Conservation (phyloP, 2,329 filamentous ascomycete species). For the Colletotrichum sp. region DNA sequence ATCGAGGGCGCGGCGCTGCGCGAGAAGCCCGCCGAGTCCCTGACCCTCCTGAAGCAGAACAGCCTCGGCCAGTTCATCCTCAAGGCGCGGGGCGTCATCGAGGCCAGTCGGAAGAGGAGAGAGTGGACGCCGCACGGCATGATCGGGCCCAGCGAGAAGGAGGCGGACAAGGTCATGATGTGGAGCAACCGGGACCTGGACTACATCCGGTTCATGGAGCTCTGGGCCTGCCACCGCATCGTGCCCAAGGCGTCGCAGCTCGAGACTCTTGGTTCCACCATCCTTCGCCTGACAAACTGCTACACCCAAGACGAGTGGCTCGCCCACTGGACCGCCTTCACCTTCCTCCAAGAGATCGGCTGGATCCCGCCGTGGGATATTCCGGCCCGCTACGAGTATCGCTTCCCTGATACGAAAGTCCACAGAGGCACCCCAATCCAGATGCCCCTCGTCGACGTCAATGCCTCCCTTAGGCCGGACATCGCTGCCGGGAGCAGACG, state of each 20-base stretch:
- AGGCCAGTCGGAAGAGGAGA: constrained; percentile 54
- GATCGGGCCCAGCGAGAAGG: constrained; percentile 39
- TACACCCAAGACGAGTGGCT: constrained; percentile 60
- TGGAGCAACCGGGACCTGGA: constrained; percentile 59
- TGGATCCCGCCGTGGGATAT: constrained; percentile 76
- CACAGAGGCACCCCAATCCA: constrained; percentile 46
- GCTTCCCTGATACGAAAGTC: constrained; percentile 55
- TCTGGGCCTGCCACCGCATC: constrained; percentile 55
- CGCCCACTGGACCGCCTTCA: constrained; percentile 55
- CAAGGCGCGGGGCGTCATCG: constrained; percentile 55
- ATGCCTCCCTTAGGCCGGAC: constrained; percentile 45
- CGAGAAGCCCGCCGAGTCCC: not conserved
- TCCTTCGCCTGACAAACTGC: constrained; percentile 66
- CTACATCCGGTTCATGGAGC: constrained; percentile 72
- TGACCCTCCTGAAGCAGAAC: constrained; percentile 28
- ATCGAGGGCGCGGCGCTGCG: constrained; percentile 41
- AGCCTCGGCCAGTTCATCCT: constrained; percentile 50
- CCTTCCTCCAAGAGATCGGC: constrained; percentile 79
- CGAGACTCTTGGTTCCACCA: constrained; percentile 49
- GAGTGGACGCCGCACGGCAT: constrained; percentile 57
- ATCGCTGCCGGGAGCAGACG: constrained; percentile 56
- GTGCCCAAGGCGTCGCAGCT: constrained; percentile 17
- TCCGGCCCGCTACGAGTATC: constrained; percentile 63
- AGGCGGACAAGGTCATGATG: not conserved
- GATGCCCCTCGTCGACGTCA: constrained; percentile 35